Evolutionary conservation across 371 early-diverging fungal genomes (phyloP), one percentile per base, ranked within the genome.

Genomic region (Vittaforma corneae): DNA sequence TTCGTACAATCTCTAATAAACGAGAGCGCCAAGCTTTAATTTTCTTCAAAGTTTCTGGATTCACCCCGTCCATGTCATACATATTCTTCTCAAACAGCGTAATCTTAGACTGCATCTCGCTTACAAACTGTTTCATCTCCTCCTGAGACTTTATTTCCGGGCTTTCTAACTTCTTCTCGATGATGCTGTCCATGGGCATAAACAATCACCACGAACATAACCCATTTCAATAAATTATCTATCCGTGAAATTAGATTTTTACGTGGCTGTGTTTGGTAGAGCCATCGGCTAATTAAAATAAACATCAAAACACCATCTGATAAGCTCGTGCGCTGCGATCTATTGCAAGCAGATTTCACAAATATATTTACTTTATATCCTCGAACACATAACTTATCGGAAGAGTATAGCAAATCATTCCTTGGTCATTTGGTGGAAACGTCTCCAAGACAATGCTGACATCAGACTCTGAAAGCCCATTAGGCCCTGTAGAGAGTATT

Each of bases 351-450:
- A n/a, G n/a, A n/a, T n/a, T 40, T 40, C 11, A 40, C 11, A 11
- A 48, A 48, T 26, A 18, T 48, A 48, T 48, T 48, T 48, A 48
- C 26, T 48, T 48, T 20, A 18, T 55, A 28, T 18, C 18, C 9
- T 5, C 46, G 42, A 45, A 65, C 37, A 70, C 30, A 29, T 50
- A 59, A 40, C 59, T 53, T 18, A 66, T 59, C 16, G 66, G 26
- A 5, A 60, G 33, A 1, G 38, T 57, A 37, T 75, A 75, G 14
- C 68, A 59, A 30, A 77, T 42, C 30, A 65, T 65, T 24, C 77
- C 77, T 44, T 72, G 61, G 18, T 71, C 71, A 37, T 68, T 63
- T 0, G 77, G 77, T 35, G 63, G 55, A 2, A 72, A 46, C 2
- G 69, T 35, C 14, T 57, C 53, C 16, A 77, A 6, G 6, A 66